phyloP scores from a whole-genome alignment of 805 yeast species.

The Yarrowia keelungensis region DNA sequence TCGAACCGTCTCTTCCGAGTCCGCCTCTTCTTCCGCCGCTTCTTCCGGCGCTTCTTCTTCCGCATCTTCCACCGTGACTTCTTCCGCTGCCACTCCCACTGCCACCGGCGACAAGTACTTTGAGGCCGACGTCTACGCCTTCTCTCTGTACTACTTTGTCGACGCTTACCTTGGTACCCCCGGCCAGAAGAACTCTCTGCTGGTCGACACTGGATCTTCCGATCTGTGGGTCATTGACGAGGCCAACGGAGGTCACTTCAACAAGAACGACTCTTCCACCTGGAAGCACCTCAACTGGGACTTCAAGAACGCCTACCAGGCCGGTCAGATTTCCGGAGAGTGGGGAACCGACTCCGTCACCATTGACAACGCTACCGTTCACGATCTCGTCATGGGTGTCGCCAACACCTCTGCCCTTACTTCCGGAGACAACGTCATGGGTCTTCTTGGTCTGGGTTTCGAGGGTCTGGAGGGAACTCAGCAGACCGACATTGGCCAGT shows the following conservation, averaged over 20 bases:
- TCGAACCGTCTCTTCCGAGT: conserved; percentile 21
- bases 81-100: conserved; percentile 30
- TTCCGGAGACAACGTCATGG: conserved; percentile 46
- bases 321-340: conserved; percentile 55
- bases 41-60: neutral
- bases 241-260: conserved; percentile 34
- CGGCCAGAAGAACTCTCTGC: conserved; percentile 58
- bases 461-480: conserved; percentile 48
- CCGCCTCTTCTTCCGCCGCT: conserved; percentile 9
- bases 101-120: conserved; percentile 33
- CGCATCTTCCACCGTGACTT: conserved; percentile 18
- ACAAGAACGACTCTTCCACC: conserved; percentile 42
- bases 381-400: conserved; percentile 69
- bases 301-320: conserved; percentile 48
- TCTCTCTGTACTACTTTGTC: conserved; percentile 41
- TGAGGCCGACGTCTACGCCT: conserved; percentile 37
- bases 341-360: conserved; percentile 67
- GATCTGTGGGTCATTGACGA: conserved; percentile 63
- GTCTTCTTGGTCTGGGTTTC: conserved; percentile 51
- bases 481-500: conserved; percentile 41
- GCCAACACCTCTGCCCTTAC: conserved; percentile 62
- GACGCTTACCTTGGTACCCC: conserved; percentile 62
- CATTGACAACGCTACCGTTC: conserved; percentile 59
- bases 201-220: conserved; percentile 74
- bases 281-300: conserved; percentile 42